Evolutionary conservation across 2,329 filamentous ascomycete species (phyloP), one percentile per base, ranked within the genome.

Genomic region (Rutstroemia sp.): DNA sequence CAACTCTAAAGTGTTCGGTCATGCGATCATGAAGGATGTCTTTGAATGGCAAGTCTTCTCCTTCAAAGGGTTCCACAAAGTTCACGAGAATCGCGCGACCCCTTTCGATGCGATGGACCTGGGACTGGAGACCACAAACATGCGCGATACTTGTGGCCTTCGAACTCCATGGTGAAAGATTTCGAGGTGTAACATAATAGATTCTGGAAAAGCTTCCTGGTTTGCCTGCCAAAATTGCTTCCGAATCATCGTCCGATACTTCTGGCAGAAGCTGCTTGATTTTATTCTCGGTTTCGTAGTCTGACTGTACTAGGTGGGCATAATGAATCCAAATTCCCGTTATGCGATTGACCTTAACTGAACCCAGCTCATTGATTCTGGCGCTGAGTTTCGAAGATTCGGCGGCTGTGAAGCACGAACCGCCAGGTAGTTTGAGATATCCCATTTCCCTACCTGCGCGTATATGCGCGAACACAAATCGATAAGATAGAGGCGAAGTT

Each of bases 131-230:
- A 25, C 89, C 92, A 70, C 92, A 97, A 34, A 96, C 92, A 63
- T 94, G 85, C 54, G 92, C 88, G 71, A 97, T 96, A 70, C 85
- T 92, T 48, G 92, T 96, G 27, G 92, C 92, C 72, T 96, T 92
- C 56, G 92, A 96, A 73, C 91, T 96, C 94, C 94, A 99, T 70
- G 94, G 94, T 42, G 92, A 96, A 64, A 95, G 92, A 66, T 88
- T 88, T 63, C 92, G 83, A 19, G 92, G 92, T 48, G 81, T 84
- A 58, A 96, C 79, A 69, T 91, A 90, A 70, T 63, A 66, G n/a
- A 63, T 52, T 45, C 60, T 53, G 14, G 56, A 61, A 8, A 50
- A 18, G n/a, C 39, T 53, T 47, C 58, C 58, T 41, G 58, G 25
- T 6, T 56, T 57, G 41, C 38, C 44, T 19, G 59, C 47, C n/a